phyloP scores from a whole-genome alignment of 164 flowering plant species.

The Houttuynia cordata region DNA sequence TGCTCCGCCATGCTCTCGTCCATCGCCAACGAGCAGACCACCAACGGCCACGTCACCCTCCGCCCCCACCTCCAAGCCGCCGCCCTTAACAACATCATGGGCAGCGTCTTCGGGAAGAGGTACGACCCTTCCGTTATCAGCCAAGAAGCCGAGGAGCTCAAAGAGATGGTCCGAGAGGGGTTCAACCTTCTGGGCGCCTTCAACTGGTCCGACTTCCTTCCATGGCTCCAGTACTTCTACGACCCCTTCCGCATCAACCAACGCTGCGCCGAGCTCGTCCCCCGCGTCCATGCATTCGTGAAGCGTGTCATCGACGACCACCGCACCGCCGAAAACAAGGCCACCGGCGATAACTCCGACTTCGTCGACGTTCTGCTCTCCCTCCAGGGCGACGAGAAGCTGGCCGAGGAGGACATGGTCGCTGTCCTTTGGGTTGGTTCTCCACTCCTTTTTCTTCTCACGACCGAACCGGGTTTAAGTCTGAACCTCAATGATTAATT shows the following conservation, averaged over 20 bases:
- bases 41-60: slow-evolving; percentile 22
- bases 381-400: slow-evolving; percentile 45
- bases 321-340: neutral
- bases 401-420: slow-evolving; percentile 43
- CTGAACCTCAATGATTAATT: neutral
- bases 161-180: slow-evolving; percentile 60
- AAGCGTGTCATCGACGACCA: slow-evolving; percentile 31
- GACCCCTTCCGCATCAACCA: slow-evolving; percentile 31
- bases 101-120: slow-evolving; percentile 48
- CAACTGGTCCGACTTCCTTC: slow-evolving; percentile 64
- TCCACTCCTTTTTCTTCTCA: neutral
- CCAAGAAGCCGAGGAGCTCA: slow-evolving; percentile 22
- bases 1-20: slow-evolving; percentile 28
- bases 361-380: slow-evolving; percentile 53
- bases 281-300: slow-evolving; percentile 44
- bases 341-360: slow-evolving; percentile 13
- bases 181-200: slow-evolving; percentile 68
- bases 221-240: slow-evolving; percentile 41
- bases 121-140: slow-evolving; percentile 15
- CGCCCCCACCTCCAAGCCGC: slow-evolving; percentile 42
- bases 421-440: slow-evolving; percentile 48
- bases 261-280: slow-evolving; percentile 42
- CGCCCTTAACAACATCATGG: slow-evolving; percentile 55
- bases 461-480: neutral
- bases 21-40: slow-evolving; percentile 19